Conservation (phyloP, 2,329 filamentous ascomycete species). For the Ustilaginoidea virens region DNA sequence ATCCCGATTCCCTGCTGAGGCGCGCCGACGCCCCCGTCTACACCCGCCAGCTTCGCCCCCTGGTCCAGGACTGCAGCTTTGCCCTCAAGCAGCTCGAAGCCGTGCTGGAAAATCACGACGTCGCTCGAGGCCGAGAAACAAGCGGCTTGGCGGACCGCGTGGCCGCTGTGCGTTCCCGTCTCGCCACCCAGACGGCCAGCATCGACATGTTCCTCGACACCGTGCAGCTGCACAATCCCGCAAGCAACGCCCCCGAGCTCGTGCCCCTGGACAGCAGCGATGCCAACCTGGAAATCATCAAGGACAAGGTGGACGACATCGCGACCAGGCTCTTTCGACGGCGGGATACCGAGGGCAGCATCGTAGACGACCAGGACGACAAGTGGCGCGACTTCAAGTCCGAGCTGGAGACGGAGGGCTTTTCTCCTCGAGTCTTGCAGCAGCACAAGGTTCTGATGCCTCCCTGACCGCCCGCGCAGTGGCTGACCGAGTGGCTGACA, state of each 20-base stretch:
- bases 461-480: constrained; percentile 1
- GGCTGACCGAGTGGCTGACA: neutral
- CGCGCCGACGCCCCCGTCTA: constrained; percentile 25
- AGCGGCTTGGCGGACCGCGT: constrained; percentile 22
- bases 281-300: constrained; percentile 34
- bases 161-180: constrained; percentile 26
- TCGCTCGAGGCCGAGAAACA: constrained; percentile 13
- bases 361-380: constrained; percentile 30
- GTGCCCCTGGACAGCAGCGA: constrained; percentile 21
- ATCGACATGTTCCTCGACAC: constrained; percentile 42
- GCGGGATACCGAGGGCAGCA: constrained; percentile 19
- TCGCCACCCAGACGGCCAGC: constrained; percentile 35
- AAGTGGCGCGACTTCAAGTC: constrained; percentile 42
- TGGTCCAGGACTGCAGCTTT: constrained; percentile 39
- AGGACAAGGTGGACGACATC: constrained; percentile 44
- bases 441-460: constrained; percentile 37
- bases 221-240: constrained; percentile 35
- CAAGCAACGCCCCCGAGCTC: constrained; percentile 17
- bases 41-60: constrained; percentile 30
- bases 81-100: constrained; percentile 38
- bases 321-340: constrained; percentile 34
- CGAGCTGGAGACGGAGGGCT: constrained; percentile 43
- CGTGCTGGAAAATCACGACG: constrained; percentile 32
- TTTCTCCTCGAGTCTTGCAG: constrained; percentile 36
- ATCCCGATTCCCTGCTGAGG: constrained; percentile 39